These are phyloP conservation scores for Exophiala dermatitidis DNA, from an alignment of 2,329 filamentous ascomycete genomes.

Conservation along the genomic window DNA sequence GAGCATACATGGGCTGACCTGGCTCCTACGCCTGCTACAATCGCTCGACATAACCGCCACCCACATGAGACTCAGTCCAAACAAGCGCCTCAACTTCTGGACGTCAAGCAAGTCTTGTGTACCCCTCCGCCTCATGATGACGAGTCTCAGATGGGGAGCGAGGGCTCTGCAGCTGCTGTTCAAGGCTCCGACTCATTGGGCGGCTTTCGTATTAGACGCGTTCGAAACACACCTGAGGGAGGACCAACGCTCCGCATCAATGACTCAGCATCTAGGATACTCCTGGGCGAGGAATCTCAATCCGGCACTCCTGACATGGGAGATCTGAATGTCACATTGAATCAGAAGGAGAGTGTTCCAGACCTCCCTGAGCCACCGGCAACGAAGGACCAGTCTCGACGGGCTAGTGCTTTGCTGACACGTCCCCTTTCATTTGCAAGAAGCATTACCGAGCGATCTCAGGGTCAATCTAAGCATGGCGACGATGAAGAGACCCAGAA, in stretches of 20 bases:
- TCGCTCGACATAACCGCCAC: not conserved
- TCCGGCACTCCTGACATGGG: not conserved
- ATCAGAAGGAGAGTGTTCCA: slow-evolving; percentile 10
- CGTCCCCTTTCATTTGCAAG: slow-evolving; percentile 8
- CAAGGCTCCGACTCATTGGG: slow-evolving; percentile 18
- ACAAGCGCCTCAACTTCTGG: not conserved
- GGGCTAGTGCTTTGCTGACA: slow-evolving; percentile 9
- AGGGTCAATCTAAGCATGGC: not conserved
- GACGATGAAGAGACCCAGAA: slow-evolving; percentile 8
- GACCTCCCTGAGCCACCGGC: slow-evolving; percentile 5
- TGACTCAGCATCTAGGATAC: slow-evolving; percentile 20
- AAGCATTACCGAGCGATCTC: slow-evolving; percentile 10
- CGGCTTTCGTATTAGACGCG: slow-evolving; percentile 17
- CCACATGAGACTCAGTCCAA: not conserved
- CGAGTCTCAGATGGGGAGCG: slow-evolving; percentile 3
- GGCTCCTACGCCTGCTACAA: not conserved
- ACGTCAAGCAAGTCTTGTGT: slow-evolving; percentile 12
- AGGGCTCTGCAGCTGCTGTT: slow-evolving; percentile 4
- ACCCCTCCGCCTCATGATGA: slow-evolving; percentile 8
- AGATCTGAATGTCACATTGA: not conserved
- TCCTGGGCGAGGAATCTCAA: slow-evolving; percentile 10
- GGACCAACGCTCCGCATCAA: slow-evolving; percentile 23
- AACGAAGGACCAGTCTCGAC: slow-evolving; percentile 4
- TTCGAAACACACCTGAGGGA: slow-evolving; percentile 5
- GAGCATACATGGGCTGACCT: not conserved